Base-by-base conservation (phyloP, 2,329 filamentous ascomycete genomes). In the Lasiodiplodia citricola region DNA sequence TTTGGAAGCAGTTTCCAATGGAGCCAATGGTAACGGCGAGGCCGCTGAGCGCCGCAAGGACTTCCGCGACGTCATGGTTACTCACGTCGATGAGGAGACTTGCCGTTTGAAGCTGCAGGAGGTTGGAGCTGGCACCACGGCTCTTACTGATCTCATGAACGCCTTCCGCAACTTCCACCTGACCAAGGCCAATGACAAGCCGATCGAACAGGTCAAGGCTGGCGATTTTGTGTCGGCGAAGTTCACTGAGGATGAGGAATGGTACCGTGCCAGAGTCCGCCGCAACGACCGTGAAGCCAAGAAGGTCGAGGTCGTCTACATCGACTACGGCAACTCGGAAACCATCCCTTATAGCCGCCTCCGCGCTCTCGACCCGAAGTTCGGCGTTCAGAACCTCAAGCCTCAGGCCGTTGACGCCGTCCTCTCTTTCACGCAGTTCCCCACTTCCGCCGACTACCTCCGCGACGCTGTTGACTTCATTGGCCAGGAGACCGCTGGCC, bases 291-390 rank as follows among this genome's bases (percentile, higher is more conserved):
- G 96, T 71, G 87, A 94, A 10, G 91, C 90, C 75, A 93, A 87
- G 86, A 89, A 92, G 74, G 91, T 94, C 28, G 96, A 99, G 80
- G 91, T 99, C 31, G 83, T 96, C 56, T 99, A 97, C 82, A 89
- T 99, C 71, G 96, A 99, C 83, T 99, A 96, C 80, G 96, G 96
- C 75, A 99, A 99, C 86, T 91, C 88, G 67, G 96, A 99, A 82
- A 91, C 90, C 77, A 86, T 97, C 68, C 88, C 94, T 0, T 99
- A 95, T 94, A 87, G 89, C 28, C 87, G 88, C 73, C 88, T 99
- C 54, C 92, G 96, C 35, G 86, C 93, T n/a, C 87, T 99, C 60
- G 87, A 90, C 63, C 89, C 93, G 77, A 91, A 94, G 75, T 99
- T 98, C 84, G 88, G 88, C 52, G 83, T 88, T 4, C 88, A 93